These are phyloP conservation scores for Pichia sp. DNA, from an alignment of 1,139 yeast species.

Conservation along the genomic window DNA sequence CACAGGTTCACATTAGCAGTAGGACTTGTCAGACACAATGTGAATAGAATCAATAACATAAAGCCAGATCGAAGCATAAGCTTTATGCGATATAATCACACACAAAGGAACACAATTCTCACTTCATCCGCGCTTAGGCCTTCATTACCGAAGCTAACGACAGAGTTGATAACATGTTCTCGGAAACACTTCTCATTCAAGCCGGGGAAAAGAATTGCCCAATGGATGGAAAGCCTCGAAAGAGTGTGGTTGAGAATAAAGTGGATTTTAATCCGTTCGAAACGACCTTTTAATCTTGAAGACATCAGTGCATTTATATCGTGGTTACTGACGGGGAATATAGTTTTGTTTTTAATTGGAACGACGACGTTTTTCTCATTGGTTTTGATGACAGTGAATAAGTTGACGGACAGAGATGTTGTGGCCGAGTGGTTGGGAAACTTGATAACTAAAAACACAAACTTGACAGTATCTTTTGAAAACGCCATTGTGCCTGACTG, in stretches of 20 bases:
- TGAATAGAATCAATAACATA: not conserved
- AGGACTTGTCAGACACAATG: not conserved
- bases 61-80: not conserved
- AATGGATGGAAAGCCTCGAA: constrained; percentile 31
- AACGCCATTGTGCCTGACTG: constrained; percentile 94
- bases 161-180: not conserved
- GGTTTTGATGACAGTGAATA: constrained; percentile 71
- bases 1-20: not conserved
- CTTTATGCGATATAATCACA: not conserved
- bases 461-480: constrained; percentile 85
- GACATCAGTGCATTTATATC: constrained; percentile 86
- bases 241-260: constrained; percentile 55
- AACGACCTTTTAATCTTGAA: constrained; percentile 76
- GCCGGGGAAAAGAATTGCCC: constrained; percentile 5
- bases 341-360: constrained; percentile 69
- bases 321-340: constrained; percentile 87
- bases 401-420: constrained; percentile 85
- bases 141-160: not conserved
- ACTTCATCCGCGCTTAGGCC: not conserved
- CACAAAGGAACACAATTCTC: not conserved
- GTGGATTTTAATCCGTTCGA: constrained; percentile 61
- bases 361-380: constrained; percentile 87
- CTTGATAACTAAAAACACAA: constrained; percentile 75
- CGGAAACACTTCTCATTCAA: not conserved
- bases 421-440: constrained; percentile 81